Evolutionary conservation across 768 basidiomycete genomes (phyloP), one percentile per base, ranked within the genome.

Genomic region (Naematelia aurantialba): DNA sequence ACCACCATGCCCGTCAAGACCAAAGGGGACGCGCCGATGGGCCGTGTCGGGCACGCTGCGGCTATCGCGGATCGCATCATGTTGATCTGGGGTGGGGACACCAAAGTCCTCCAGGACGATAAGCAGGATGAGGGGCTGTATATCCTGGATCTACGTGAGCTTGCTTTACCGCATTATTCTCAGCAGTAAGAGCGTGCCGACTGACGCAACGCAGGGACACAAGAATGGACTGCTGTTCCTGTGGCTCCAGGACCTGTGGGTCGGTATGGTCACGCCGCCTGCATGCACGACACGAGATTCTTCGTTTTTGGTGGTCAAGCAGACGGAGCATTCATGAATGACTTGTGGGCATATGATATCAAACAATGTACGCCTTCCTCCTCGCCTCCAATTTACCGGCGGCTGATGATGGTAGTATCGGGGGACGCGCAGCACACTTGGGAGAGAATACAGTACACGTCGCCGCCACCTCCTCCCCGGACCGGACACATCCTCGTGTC

Each of bases 41-140:
- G 91, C 0, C 81, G 96, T 63, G 93, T 98, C n/a, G 94, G 96
- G 0, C 96, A 99, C 79, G 91, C 92, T 2, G 88, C 89, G 76
- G 94, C 94, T 4, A 85, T 97, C 51, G 91, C 98, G 58, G 91
- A 91, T 76, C 91, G 88, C 71, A 94, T 97, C 51, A 81, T 99
- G 60, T 89, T 98, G 60, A 87, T 97, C 2, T 99, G 96, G 96
- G 96, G 96, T 29, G 96, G 94, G 24, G 96, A 99, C 74, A 97
- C 93, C 2, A 93, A 91, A 76, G 79, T 82, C 29, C 83, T 81
- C 65, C 81, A 81, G 8, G 79, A 81, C 10, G 91, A 91, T 60
- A 85, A 83, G 66, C 89, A 92, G 78, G 96, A 98, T 74, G 90
- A 97, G 76, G 88, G 85, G 0, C 80, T 98, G 45, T 98, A 98